phyloP scores from a whole-genome alignment of 805 yeast genomes.

The Saccharomyces paradoxus region DNA sequence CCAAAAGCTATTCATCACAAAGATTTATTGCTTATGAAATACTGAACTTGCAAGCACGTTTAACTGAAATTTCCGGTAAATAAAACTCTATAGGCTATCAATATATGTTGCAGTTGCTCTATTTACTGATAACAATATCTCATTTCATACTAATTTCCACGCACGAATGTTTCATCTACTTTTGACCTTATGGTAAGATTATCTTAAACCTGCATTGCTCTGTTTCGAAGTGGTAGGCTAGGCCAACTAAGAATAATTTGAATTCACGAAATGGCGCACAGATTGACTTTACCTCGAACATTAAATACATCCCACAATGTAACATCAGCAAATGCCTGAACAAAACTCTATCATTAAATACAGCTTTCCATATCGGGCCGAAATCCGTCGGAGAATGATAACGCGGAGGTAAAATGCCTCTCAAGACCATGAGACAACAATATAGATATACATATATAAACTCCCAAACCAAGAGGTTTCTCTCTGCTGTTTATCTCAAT shows the following conservation, averaged over 20 bases:
- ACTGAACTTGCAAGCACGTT: neutral
- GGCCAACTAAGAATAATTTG: neutral
- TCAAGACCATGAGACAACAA: neutral
- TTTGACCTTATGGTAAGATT: neutral
- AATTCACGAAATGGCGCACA: neutral
- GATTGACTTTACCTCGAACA: neutral
- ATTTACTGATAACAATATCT: neutral
- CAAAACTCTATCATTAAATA: neutral
- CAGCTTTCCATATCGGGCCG: neutral
- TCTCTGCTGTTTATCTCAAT: neutral
- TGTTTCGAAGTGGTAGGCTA: neutral
- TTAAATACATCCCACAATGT: neutral
- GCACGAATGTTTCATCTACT: neutral
- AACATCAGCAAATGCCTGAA: neutral
- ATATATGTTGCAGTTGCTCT: neutral
- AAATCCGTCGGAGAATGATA: neutral
- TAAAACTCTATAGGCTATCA: neutral
- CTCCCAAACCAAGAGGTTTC: neutral
- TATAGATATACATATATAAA: neutral
- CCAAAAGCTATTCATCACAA: neutral
- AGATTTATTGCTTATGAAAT: neutral
- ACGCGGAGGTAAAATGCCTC: neutral
- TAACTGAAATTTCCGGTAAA: neutral
- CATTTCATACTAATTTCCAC: neutral
- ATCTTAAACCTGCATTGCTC: neutral